A percentile compares a stretch with the other conserved stretches of the same genome.
Conservation (phyloP, 2,329 filamentous ascomycete species). For the Clonostachys chloroleuca region DNA sequence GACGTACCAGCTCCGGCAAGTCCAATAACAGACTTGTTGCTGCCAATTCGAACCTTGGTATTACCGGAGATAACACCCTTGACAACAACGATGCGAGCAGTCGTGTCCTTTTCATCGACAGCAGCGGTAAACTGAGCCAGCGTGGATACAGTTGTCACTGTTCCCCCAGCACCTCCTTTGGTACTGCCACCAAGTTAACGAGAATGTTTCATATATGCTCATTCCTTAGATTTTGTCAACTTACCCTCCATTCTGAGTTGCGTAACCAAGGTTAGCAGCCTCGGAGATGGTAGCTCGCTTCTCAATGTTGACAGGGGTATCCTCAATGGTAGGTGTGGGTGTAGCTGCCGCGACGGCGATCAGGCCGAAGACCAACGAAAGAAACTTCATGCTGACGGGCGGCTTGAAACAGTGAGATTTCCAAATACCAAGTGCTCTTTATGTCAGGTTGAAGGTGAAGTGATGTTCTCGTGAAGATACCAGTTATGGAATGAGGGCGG, state of each 20-base stretch:
- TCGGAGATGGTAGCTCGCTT: slow-evolving; percentile 17
- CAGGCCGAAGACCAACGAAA: background rate
- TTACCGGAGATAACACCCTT: slow-evolving; percentile 17
- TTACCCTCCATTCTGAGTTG: slow-evolving; percentile 22
- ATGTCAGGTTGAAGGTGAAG: too few species aligned
- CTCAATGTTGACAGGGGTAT: slow-evolving; percentile 4
- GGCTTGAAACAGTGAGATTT: too few species aligned
- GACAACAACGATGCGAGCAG: slow-evolving; percentile 22
- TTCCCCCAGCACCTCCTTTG: slow-evolving; percentile 17
- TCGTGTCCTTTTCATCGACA: slow-evolving; percentile 13
- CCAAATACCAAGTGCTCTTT: too few species aligned
- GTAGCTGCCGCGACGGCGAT: background rate
- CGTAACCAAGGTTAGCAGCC: slow-evolving; percentile 26
- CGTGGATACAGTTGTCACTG: slow-evolving; percentile 16
- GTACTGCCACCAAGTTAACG: slow-evolving; percentile 5
- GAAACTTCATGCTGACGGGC: slow-evolving; percentile 1
- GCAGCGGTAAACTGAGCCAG: slow-evolving; percentile 16
- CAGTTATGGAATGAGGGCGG: too few species aligned
- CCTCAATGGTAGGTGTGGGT: slow-evolving; percentile 6
- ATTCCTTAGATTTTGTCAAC: background rate
- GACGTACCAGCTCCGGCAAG: slow-evolving; percentile 15
- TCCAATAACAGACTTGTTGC: slow-evolving; percentile 38
- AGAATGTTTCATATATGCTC: background rate
- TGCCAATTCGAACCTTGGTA: slow-evolving; percentile 23
- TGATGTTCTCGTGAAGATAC: too few species aligned